Base-by-base conservation (phyloP, 164 flowering plant species). In the Brasenia schreberi region DNA sequence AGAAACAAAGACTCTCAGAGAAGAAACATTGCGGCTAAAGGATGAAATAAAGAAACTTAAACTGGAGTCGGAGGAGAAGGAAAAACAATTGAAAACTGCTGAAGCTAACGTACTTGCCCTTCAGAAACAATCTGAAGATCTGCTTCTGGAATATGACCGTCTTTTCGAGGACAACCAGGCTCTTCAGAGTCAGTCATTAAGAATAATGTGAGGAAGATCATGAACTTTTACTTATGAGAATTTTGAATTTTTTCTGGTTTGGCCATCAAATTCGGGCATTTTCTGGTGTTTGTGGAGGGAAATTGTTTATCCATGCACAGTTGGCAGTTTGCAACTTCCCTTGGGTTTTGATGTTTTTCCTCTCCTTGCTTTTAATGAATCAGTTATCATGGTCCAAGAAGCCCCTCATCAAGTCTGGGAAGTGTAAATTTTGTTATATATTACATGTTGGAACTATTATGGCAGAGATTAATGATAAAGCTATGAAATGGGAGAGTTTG, bases 61-160 rank as follows among this genome's bases (percentile, higher is more conserved):
- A 74, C 27, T 60, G 64, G 95, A 88, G 65, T 77, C 78, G 16
- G 81, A 77, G 71, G 87, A 81, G 65, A 92, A 88, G 71, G 89
- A 87, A 65, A 90, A 82, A 70, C 70, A 61, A 72, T 74, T 86
- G 59, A 83, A 76, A 66, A 81, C 92, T 18, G 93, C 93, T 14
- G 98, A 87, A 80, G 81, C 81, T 62, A 89, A 86, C 65, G 90
- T 92, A 42, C 70, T 75, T 27, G 70, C 96, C 72, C 93, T 92
- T 64, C 98, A 90, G 75, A 92, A 92, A 71, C 98, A 92, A 75
- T 76, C 93, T 14, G 96, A 88, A 23, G 96, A 90, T 71, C 71
- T 92, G 45, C 93, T 92, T 61, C 94, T 92, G 5, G 98, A 92
- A 70, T 92, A 92, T 68, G 98, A 92, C 66, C 85, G 90, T 4